phyloP scores from a whole-genome alignment of 164 flowering plant species.

The grape (Vitis vinifera) region DNA sequence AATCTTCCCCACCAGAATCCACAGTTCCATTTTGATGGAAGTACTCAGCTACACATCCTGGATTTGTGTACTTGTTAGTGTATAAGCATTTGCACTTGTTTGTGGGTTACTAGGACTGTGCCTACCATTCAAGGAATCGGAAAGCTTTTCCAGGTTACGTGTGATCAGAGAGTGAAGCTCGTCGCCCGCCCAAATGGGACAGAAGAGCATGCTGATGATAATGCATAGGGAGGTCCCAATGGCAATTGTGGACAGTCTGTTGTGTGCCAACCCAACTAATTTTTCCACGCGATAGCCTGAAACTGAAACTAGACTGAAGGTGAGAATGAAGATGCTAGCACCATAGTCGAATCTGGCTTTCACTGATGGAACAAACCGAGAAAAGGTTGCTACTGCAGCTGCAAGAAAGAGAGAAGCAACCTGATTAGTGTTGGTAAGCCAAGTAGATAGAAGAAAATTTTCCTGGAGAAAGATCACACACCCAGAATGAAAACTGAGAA shows the following conservation, averaged over 20 bases:
- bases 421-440: neutral
- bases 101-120: neutral
- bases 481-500: slow-evolving; percentile 61
- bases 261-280: slow-evolving; percentile 49
- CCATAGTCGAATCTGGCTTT: slow-evolving; percentile 81
- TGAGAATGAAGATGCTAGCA: slow-evolving; percentile 68
- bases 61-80: neutral
- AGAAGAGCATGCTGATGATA: slow-evolving; percentile 50
- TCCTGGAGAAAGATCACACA: slow-evolving; percentile 4
- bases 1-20: slow-evolving; percentile 6
- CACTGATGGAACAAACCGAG: slow-evolving; percentile 68
- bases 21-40: slow-evolving; percentile 12
- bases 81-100: neutral
- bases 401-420: slow-evolving; percentile 14
- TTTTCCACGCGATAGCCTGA: slow-evolving; percentile 70
- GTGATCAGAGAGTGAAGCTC: slow-evolving; percentile 60
- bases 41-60: slow-evolving; percentile 32
- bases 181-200: slow-evolving; percentile 79
- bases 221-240: slow-evolving; percentile 69
- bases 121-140: slow-evolving; percentile 64
- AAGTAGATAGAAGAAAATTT: no score
- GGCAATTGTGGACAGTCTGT: slow-evolving; percentile 61
- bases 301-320: slow-evolving; percentile 75
- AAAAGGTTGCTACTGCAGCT: slow-evolving; percentile 74
- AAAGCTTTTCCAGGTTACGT: slow-evolving; percentile 68